phyloP scores from a whole-genome alignment of 768 basidiomycete genomes.

The Tulasnella calospora region DNA sequence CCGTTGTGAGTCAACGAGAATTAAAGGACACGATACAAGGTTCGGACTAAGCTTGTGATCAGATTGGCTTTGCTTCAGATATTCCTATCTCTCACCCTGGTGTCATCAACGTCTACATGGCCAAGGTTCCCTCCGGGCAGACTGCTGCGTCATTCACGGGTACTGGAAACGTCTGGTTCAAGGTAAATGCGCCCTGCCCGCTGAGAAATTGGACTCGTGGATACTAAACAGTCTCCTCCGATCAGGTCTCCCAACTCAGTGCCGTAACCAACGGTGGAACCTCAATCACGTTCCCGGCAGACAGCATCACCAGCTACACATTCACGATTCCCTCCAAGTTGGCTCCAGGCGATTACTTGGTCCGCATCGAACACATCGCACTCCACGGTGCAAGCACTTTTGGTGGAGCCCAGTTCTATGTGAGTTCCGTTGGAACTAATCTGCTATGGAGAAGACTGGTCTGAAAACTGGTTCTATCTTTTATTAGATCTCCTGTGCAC shows the following conservation, averaged over 20 bases:
- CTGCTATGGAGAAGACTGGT: too few species aligned
- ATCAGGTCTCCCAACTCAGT: constrained; percentile 5
- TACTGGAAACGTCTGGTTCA: constrained; percentile 20
- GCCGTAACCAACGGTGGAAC: constrained; percentile 11
- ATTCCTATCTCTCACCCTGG: constrained; percentile 25
- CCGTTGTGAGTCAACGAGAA: not conserved
- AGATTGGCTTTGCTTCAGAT: constrained; percentile 34
- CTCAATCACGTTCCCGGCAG: not conserved
- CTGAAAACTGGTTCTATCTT: too few species aligned
- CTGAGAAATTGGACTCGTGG: not conserved
- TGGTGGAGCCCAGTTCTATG: constrained; percentile 8
- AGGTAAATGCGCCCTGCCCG: not conserved
- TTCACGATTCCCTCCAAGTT: constrained; percentile 6
- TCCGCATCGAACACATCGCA: constrained; percentile 23
- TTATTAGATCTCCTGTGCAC: not conserved
- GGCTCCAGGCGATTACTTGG: constrained; percentile 5
- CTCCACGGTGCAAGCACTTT: constrained; percentile 5
- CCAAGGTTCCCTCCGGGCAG: constrained; percentile 12
- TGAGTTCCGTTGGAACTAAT: not conserved
- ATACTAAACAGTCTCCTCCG: not conserved
- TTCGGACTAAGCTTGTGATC: not conserved
- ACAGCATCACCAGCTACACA: not conserved
- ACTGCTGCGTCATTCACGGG: constrained; percentile 21
- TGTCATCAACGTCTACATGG: constrained; percentile 15
- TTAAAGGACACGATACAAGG: not conserved